Conservation (phyloP, 2,329 filamentous ascomycete species). For the Verticillium albo-atrum region DNA sequence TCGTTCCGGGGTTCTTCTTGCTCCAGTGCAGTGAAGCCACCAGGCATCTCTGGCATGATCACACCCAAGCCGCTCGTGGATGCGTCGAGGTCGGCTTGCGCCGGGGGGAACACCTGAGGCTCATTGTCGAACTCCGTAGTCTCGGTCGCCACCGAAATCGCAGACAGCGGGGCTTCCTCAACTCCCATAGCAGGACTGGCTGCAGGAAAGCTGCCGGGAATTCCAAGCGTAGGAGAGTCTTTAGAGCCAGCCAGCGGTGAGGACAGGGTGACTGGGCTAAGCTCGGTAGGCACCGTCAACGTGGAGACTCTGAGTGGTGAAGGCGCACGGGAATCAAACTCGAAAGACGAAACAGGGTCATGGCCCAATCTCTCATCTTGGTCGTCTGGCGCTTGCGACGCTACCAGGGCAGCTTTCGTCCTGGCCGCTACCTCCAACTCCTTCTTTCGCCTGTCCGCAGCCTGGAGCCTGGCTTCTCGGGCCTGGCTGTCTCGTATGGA, state of each 20-base stretch:
- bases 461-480: slow-evolving; percentile 47
- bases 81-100: slow-evolving; percentile 23
- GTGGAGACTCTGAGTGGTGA: slow-evolving; percentile 5
- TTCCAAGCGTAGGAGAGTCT: slow-evolving; percentile 63
- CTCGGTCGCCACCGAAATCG: slow-evolving; percentile 54
- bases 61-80: slow-evolving; percentile 8
- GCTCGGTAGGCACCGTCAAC: background rate
- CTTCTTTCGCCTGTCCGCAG: slow-evolving; percentile 48
- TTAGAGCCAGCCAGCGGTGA: slow-evolving; percentile 15
- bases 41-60: slow-evolving; percentile 1
- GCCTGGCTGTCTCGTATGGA: slow-evolving; percentile 73
- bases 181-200: slow-evolving; percentile 29
- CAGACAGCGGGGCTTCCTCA: slow-evolving; percentile 51
- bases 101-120: slow-evolving; percentile 54
- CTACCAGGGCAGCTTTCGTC: slow-evolving; percentile 26
- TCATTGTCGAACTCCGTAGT: slow-evolving; percentile 72
- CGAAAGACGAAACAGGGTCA: background rate
- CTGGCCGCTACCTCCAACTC: slow-evolving; percentile 43
- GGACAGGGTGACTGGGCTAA: background rate
- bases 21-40: background rate
- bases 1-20: slow-evolving; percentile 10
- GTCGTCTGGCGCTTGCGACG: slow-evolving; percentile 3
- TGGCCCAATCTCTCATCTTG: background rate
- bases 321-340: background rate
- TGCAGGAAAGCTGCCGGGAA: slow-evolving; percentile 58